phyloP scores from a whole-genome alignment of 2,329 filamentous ascomycete genomes.

The Ceratocystis huliohia region DNA sequence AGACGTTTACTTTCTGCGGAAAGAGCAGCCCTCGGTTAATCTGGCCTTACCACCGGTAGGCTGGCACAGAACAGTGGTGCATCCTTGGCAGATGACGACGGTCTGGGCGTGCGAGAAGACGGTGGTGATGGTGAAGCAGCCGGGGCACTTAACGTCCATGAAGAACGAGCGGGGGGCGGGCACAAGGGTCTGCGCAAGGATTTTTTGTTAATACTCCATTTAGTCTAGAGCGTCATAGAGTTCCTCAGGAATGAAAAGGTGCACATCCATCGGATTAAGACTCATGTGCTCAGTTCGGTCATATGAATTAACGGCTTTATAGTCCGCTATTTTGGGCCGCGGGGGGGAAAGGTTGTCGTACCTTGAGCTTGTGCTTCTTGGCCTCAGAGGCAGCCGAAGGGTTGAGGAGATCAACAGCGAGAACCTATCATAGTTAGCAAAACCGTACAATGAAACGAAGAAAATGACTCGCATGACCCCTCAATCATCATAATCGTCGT shows the following conservation, averaged over 20 bases:
- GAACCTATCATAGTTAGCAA: constrained; percentile 63
- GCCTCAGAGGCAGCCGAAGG: constrained; percentile 94
- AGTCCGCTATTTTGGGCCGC: not conserved
- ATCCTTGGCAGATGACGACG: constrained; percentile 98
- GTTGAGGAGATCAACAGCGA: constrained; percentile 99
- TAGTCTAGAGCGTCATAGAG: not conserved
- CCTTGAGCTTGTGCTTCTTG: constrained; percentile 99
- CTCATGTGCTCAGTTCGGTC: not conserved
- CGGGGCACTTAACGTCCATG: constrained; percentile 99
- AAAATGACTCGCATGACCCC: constrained; percentile 14
- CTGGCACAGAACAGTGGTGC: constrained; percentile 99
- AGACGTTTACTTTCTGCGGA: constrained; percentile 91
- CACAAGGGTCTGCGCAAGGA: constrained; percentile 60
- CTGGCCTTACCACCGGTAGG: constrained; percentile 98
- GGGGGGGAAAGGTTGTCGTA: constrained; percentile 33
- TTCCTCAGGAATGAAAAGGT: not conserved
- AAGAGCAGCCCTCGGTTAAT: constrained; percentile 99
- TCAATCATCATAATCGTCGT: constrained; percentile 21
- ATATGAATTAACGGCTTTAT: not conserved
- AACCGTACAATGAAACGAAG: constrained; percentile 22
- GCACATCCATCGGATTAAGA: not conserved
- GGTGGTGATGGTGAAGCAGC: constrained; percentile 99
- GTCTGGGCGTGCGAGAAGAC: constrained; percentile 99
- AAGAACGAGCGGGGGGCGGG: constrained; percentile 97
- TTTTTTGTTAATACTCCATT: constrained; percentile 22